phyloP scores from a whole-genome alignment of 2,329 filamentous ascomycete species.

The Didymella keratinophila region DNA sequence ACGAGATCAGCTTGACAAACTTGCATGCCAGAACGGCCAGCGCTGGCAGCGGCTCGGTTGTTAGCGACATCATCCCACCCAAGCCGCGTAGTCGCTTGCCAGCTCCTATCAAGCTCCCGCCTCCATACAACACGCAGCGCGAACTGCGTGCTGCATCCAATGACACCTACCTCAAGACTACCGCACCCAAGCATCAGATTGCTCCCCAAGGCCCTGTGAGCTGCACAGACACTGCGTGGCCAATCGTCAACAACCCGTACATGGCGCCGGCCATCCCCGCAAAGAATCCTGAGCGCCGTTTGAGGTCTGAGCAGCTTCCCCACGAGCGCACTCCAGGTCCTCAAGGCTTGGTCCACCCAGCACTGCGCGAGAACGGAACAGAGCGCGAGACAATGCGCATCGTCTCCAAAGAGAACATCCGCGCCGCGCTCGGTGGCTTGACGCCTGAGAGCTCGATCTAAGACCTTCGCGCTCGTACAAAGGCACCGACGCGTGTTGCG shows the following conservation, averaged over 20 bases:
- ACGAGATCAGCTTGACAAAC: slow-evolving; percentile 31
- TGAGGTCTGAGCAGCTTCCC: slow-evolving; percentile 9
- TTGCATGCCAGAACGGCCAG: slow-evolving; percentile 19
- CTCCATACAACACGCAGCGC: slow-evolving; percentile 20
- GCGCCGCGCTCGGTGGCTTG: slow-evolving; percentile 30
- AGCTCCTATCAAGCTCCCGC: slow-evolving; percentile 28
- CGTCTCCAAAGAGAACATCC: slow-evolving; percentile 47
- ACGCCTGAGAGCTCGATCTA: slow-evolving; percentile 33
- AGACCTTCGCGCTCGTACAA: slow-evolving; percentile 11
- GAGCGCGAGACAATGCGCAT: slow-evolving; percentile 32
- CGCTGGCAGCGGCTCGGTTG: neutral
- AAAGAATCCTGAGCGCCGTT: slow-evolving; percentile 30
- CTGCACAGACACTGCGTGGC: neutral
- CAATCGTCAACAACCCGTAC: neutral
- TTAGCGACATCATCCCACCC: neutral
- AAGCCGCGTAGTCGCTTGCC: slow-evolving; percentile 28
- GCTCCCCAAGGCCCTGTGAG: neutral
- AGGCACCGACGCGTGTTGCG: slow-evolving; percentile 14
- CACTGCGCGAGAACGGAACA: neutral
- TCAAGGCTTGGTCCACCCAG: neutral
- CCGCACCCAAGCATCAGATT: neutral
- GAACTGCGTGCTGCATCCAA: slow-evolving; percentile 21
- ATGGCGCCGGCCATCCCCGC: slow-evolving; percentile 30
- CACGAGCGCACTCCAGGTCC: neutral
- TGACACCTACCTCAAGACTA: neutral